Percentiles rank a stretch among this genome's conserved stretches.
Evolutionary conservation across 495 filamentous ascomycete species (phyloP).

Genomic region (Penicillium dipodomyicola): DNA sequence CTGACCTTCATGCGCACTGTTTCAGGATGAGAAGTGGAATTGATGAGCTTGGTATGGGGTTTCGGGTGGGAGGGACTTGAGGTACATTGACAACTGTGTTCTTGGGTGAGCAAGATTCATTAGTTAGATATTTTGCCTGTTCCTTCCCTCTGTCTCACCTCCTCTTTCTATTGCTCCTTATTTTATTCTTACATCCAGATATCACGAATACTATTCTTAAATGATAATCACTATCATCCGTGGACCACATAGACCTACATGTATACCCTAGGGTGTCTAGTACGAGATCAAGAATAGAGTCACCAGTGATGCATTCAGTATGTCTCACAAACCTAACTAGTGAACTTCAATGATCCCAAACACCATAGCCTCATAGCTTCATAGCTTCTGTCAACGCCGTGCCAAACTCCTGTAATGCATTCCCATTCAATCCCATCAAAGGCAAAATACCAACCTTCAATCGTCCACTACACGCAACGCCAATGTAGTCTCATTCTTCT

Average conservation of each 20-base stretch:
- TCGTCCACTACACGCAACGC: neutral
- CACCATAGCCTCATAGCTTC: neutral
- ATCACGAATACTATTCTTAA: neutral
- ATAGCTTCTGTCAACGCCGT: neutral
- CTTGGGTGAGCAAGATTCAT: neutral
- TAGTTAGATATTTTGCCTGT: neutral
- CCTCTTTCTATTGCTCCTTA: neutral
- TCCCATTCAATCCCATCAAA: neutral
- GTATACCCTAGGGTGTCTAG: too few species aligned
- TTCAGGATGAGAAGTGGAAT: neutral
- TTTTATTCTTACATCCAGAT: neutral
- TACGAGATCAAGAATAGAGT: neutral
- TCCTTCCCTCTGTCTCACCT: neutral
- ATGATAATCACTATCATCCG: neutral
- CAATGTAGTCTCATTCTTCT: neutral
- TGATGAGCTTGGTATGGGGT: neutral
- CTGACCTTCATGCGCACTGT: neutral
- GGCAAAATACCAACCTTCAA: neutral
- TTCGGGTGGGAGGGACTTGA: neutral
- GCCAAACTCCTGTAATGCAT: conserved; percentile 3
- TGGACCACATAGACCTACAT: neutral
- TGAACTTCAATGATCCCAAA: neutral
- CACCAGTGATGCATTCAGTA: neutral
- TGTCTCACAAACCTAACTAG: neutral
- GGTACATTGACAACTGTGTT: neutral